Percentiles rank a stretch among this genome's conserved stretches.
Conservation (phyloP, 352 stramenopile species). For the Phytophthora quininea region DNA sequence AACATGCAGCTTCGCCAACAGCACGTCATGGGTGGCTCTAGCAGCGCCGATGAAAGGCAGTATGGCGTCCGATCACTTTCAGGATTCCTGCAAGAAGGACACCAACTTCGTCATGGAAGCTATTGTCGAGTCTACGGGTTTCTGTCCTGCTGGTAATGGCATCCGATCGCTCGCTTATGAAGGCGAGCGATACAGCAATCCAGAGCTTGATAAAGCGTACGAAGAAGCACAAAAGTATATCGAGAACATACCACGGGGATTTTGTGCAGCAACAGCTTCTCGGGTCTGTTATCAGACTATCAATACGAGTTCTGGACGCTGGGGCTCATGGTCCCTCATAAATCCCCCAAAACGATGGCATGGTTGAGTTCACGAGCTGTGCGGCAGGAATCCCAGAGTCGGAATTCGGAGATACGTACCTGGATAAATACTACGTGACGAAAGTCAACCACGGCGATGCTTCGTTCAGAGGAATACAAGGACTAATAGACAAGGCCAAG, state of each 20-base stretch:
- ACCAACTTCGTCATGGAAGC: constrained; percentile 12
- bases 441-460: constrained; percentile 58
- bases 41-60: constrained; percentile 31
- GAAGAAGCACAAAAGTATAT: constrained; percentile 17
- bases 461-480: constrained; percentile 46
- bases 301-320: constrained; percentile 4
- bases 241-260: constrained; percentile 17
- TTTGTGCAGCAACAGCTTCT: constrained; percentile 29
- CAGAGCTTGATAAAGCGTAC: constrained; percentile 16
- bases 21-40: constrained; percentile 25
- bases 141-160: constrained; percentile 19
- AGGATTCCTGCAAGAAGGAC: constrained; percentile 15
- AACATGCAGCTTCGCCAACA: constrained; percentile 31
- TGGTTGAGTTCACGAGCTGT: constrained; percentile 39
- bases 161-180: constrained; percentile 30
- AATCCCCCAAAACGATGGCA: constrained; percentile 32
- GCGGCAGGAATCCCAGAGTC: constrained; percentile 26
- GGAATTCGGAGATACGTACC: constrained; percentile 39
- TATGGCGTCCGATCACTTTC: constrained; percentile 36
- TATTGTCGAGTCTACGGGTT: constrained; percentile 18
- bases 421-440: constrained; percentile 42
- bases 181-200: constrained; percentile 11
- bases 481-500: constrained; percentile 36
- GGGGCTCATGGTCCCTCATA: constrained; percentile 18
- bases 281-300: constrained; percentile 28